phyloP scores from a whole-genome alignment of 148 eudicot species.

The Salicornia ramosissima region DNA sequence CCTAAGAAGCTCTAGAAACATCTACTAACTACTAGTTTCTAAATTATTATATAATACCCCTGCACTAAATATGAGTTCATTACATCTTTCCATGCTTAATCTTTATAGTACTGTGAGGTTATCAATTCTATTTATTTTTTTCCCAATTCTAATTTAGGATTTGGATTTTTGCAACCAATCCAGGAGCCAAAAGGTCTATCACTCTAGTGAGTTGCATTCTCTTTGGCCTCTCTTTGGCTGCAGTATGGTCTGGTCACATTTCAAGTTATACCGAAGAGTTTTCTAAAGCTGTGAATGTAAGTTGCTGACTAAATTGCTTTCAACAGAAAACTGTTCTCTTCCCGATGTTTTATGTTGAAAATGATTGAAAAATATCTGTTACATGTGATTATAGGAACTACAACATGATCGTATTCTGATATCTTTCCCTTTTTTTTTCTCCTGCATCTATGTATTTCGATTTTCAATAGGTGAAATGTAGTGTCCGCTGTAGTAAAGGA shows the following conservation, averaged over 20 bases:
- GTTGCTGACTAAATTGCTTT: conserved; percentile 14
- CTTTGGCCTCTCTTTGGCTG: conserved; percentile 67
- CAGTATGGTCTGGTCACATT: conserved; percentile 43
- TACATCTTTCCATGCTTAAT: too few relatives aligned
- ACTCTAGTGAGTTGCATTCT: conserved; percentile 43
- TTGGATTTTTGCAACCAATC: conserved; percentile 8
- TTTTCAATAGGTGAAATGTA: too few relatives aligned
- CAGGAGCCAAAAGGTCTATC: conserved; percentile 68
- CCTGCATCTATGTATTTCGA: too few relatives aligned
- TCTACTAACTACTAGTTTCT: too few relatives aligned
- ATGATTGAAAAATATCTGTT: background rate
- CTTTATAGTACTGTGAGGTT: background rate
- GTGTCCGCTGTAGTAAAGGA: too few relatives aligned
- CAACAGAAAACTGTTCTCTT: background rate
- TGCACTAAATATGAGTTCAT: too few relatives aligned
- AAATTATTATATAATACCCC: too few relatives aligned
- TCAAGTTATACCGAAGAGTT: conserved; percentile 78
- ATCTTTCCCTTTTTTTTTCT: background rate
- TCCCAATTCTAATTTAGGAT: background rate
- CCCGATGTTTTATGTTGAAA: background rate
- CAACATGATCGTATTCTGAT: background rate
- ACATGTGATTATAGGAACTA: background rate
- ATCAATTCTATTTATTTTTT: background rate
- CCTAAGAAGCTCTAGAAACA: too few relatives aligned
- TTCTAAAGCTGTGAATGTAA: conserved; percentile 86